Evolutionary conservation across 2,329 filamentous ascomycete genomes (phyloP), one percentile per base, ranked within the genome.

Genomic region (Apiospora phragmitis): DNA sequence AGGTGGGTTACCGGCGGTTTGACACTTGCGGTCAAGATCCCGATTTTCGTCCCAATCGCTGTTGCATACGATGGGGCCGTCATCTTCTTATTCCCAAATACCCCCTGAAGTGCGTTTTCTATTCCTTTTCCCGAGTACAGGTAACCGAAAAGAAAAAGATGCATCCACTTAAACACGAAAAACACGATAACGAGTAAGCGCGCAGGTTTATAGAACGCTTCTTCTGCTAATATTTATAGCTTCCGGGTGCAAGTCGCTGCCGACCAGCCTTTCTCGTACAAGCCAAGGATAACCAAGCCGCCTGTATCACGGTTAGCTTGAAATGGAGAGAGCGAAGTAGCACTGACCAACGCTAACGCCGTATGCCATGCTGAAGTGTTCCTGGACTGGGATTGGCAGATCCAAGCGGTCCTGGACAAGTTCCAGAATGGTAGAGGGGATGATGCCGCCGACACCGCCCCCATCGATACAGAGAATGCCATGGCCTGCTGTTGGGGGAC

Each of bases 401-500:
- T 29, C 51, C 26, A 29, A 45, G 51, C 51, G 45, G 21, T 38
- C 29, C 21, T 67, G 55, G 51, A 32, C 32, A 24, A 41, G 51
- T 21, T 45, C 38, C n/a, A 62, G 51, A 5, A 68, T 29, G 26
- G 47, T 68, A 12, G 26, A 8, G 4, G 41, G 41, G 47, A 70
- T 70, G 16, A 70, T 29, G 11, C 66, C n/a, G 59, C 59, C n/a
- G n/a, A 65, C n/a, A 6, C 59, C 59, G 8, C 59, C 59, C 8
- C 59, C 59, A n/a, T 21, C 67, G 41, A 35, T 71, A 29, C 42
- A 71, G 4, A 71, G 26, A 8, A 71, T 71, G 16, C 45, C 69
- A 45, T 70, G 32, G 42, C 69, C 69, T 26, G 69, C 69, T 41
- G 65, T 70, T 32, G 41, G 69, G 35, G 69, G 69, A 12, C 69